phyloP scores from a whole-genome alignment of 148 eudicot species.

The Fagopyrum tataricum region DNA sequence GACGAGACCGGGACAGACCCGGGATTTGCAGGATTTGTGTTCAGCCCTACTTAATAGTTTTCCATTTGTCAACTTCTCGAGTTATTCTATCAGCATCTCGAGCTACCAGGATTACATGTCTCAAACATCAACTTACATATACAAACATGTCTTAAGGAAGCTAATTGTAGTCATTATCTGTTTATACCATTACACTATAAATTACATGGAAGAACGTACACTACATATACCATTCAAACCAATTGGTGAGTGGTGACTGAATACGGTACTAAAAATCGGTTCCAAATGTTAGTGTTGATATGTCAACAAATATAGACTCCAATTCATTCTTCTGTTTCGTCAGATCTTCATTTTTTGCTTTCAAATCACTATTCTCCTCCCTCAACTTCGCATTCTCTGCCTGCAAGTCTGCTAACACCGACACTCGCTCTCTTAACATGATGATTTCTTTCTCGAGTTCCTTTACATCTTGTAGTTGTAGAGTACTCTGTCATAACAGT shows the following conservation, averaged over 20 bases:
- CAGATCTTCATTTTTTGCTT: slow-evolving; percentile 18
- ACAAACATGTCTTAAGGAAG: neutral
- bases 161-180: neutral
- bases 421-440: slow-evolving; percentile 20
- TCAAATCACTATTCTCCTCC: slow-evolving; percentile 19
- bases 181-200: neutral
- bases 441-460: slow-evolving; percentile 26
- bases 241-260: neutral
- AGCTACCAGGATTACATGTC: too few species aligned
- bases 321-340: neutral
- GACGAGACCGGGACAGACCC: too few species aligned
- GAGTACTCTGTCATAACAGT: slow-evolving; percentile 19
- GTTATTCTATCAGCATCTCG: too few species aligned
- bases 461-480: neutral
- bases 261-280: too few species aligned
- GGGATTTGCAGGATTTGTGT: too few species aligned
- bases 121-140: neutral
- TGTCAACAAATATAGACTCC: too few species aligned
- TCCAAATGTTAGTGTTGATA: too few species aligned
- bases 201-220: too few species aligned
- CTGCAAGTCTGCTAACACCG: slow-evolving; percentile 13
- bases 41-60: too few species aligned
- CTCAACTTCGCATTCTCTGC: slow-evolving; percentile 21
- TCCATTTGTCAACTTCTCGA: too few species aligned
- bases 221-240: neutral